Evolutionary conservation across 129 eudicot genomes (phyloP), one percentile per base, ranked within the genome.

Genomic region (Gnaphalium uliginosum): DNA sequence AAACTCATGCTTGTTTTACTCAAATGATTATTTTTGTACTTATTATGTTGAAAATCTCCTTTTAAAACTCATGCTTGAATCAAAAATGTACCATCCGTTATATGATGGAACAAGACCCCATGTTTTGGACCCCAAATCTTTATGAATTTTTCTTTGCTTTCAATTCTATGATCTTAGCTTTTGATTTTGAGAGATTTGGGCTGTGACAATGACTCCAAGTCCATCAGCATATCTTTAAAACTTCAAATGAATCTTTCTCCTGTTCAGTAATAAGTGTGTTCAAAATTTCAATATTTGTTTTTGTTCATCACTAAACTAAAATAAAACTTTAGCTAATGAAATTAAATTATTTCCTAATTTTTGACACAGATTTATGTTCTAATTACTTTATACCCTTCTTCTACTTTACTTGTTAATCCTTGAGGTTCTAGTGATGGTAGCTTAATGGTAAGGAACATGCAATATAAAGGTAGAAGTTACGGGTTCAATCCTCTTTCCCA

Each of bases 41-140:
- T 58, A 58, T 58, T 58, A 58, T 17, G 77, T 72, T 27, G 54
- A 32, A 14, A 72, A 0, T 22, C 33, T 30, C 13, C 54, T 56
- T 57, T 72, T 19, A 72, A 29, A 72, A 72, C 67, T 56, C 67
- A 57, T 57, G 76, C 66, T 22, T 72, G 33, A 72, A 54, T 67
- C 56, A 22, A 22, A 22, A 22, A 68, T 41, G 72, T 39, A 21
- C 72, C 57, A 68, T 24, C 4, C 33, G 4, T 39, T 39, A 37
- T 58, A 14, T 72, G 68, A 72, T 57, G 32, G 68, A 72, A 57
- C 76, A 72, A 33, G 56, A 58, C 77, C 77, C 68, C 56, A 22
- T 22, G 35, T 33, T 14, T 72, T 37, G 77, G 68, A 73, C 77
- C 77, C 77, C 58, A 59, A 60, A 35, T 73, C 69, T 73, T 24